These are phyloP conservation scores for Aspergillus aculeatus DNA, from an alignment of 2,329 filamentous ascomycete species.

Conservation along the genomic window DNA sequence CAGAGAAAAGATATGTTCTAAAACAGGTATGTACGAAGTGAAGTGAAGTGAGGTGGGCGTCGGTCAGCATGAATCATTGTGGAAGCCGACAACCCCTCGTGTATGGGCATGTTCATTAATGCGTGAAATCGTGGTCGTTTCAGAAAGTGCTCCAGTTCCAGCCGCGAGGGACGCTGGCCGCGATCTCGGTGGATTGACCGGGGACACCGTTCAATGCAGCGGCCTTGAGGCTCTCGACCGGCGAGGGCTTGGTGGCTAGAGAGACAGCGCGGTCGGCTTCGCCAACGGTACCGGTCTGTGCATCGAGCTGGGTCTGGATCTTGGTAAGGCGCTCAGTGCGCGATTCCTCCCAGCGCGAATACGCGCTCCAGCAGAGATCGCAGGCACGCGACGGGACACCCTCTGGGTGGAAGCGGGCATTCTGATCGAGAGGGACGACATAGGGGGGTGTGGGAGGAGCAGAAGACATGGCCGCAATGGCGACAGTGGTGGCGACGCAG, in stretches of 20 bases:
- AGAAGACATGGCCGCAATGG: conserved; percentile 66
- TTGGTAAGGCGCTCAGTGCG: conserved; percentile 53
- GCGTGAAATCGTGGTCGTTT: conserved; percentile 15
- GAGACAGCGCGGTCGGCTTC: conserved; percentile 19
- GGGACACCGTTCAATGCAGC: conserved; percentile 20
- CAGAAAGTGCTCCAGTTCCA: conserved; percentile 65
- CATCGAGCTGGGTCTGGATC: conserved; percentile 41
- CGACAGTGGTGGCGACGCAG: conserved; percentile 66
- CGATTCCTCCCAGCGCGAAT: conserved; percentile 55
- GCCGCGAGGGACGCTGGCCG: conserved; percentile 57
- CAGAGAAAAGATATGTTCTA: conserved; percentile 16
- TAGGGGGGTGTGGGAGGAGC: conserved; percentile 58
- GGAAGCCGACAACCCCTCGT: not conserved
- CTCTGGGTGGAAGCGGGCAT: conserved; percentile 62
- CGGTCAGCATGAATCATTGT: conserved; percentile 2
- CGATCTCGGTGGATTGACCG: conserved; percentile 43
- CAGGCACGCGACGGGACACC: conserved; percentile 58
- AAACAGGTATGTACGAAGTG: conserved; percentile 16
- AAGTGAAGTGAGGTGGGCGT: conserved; percentile 5
- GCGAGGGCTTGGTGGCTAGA: conserved; percentile 22
- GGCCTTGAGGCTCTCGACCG: conserved; percentile 24
- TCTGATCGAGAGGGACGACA: conserved; percentile 61
- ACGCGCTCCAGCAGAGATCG: conserved; percentile 60
- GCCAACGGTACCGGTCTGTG: conserved; percentile 25
- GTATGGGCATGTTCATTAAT: conserved; percentile 8